phyloP scores from a whole-genome alignment of 257 asterid genomes.

The Haberlea rhodopensis region DNA sequence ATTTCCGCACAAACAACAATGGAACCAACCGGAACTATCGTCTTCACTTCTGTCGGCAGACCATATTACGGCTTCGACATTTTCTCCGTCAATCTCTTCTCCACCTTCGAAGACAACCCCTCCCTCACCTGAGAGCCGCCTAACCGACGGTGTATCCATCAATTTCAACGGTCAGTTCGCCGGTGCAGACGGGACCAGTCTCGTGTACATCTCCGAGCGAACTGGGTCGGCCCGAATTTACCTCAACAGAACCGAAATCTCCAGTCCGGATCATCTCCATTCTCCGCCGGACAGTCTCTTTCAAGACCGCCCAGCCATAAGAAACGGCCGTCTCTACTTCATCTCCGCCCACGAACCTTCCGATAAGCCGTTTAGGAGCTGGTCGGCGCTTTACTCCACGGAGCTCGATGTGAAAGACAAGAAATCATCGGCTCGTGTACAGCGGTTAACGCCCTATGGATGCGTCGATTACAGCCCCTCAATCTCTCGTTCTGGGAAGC shows the following conservation, averaged over 20 bases:
- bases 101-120: constrained; percentile 1
- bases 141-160: constrained; percentile 64
- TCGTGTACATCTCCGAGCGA: constrained; percentile 66
- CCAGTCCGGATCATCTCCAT: constrained; percentile 32
- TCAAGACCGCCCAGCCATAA: constrained; percentile 63
- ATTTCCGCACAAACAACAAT: constrained; percentile 15
- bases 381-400: constrained; percentile 62
- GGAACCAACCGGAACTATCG: constrained; percentile 63
- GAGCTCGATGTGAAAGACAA: constrained; percentile 5
- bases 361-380: constrained; percentile 45
- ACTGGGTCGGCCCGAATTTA: constrained; percentile 58
- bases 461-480: constrained; percentile 72
- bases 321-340: constrained; percentile 43
- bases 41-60: constrained; percentile 69
- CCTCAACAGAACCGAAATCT: constrained; percentile 28
- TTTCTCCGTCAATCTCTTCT: constrained; percentile 49
- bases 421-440: neutral
- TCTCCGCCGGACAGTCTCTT: constrained; percentile 48
- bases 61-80: constrained; percentile 69
- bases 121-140: constrained; percentile 42
- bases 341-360: constrained; percentile 67
- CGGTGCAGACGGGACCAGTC: constrained; percentile 14
- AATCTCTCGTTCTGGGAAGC: constrained; percentile 54
- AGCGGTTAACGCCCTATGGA: constrained; percentile 57
- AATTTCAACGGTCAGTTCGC: constrained; percentile 65